These are phyloP conservation scores for Collybia nuda DNA, from an alignment of 768 basidiomycete species.

Conservation along the genomic window DNA sequence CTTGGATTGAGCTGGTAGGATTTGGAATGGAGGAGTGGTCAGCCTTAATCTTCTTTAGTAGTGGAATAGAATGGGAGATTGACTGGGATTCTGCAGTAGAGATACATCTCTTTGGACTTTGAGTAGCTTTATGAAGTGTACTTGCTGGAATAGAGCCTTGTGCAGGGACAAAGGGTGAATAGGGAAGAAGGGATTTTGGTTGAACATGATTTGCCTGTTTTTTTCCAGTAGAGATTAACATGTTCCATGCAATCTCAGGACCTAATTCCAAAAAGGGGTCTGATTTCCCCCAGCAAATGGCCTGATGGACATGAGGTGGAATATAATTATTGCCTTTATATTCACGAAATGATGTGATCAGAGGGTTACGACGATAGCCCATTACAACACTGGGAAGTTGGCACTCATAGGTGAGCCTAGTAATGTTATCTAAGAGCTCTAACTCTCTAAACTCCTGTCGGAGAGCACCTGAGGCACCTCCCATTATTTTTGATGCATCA, in stretches of 20 bases:
- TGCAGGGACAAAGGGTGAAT: too few species aligned
- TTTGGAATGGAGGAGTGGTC: too few species aligned
- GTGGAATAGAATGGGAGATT: neutral
- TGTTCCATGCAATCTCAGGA: neutral
- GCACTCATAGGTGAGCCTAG: slow-evolving; percentile 19
- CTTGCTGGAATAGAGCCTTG: too few species aligned
- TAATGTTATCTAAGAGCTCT: slow-evolving; percentile 34
- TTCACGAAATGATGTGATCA: slow-evolving; percentile 5
- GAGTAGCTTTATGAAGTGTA: too few species aligned
- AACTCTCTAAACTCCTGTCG: slow-evolving; percentile 32
- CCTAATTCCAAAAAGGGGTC: slow-evolving; percentile 5
- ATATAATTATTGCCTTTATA: slow-evolving; percentile 11
- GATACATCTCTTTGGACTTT: neutral
- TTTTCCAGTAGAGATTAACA: neutral
- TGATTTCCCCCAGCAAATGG: slow-evolving; percentile 8
- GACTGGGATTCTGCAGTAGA: neutral
- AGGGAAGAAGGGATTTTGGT: too few species aligned
- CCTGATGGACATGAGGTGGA: slow-evolving; percentile 2
- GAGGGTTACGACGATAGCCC: slow-evolving; percentile 10
- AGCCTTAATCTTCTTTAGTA: too few species aligned
- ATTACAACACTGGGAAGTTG: slow-evolving; percentile 11
- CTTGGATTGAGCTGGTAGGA: neutral
- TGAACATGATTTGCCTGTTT: neutral
- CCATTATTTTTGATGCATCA: slow-evolving; percentile 17
- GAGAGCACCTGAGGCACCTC: slow-evolving; percentile 21